A percentile compares a stretch with the other conserved stretches of the same genome.
phyloP scores from a whole-genome alignment of 176 grass and related monocot genomes.

The Calamus simplicifolius region DNA sequence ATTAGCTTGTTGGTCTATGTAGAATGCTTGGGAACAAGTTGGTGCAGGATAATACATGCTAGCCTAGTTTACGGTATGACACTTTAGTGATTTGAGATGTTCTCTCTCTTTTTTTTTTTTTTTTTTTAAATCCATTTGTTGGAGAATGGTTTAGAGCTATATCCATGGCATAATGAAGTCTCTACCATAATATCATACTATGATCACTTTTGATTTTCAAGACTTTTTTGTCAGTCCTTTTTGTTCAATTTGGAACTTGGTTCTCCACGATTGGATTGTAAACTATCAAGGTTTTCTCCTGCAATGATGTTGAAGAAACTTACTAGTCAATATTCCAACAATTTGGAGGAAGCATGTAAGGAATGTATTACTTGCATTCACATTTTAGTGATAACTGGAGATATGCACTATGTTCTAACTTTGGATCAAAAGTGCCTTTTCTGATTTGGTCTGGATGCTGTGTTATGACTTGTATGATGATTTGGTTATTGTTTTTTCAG shows the following conservation, averaged over 20 bases:
- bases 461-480: background rate
- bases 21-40: no score
- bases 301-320: conserved; percentile 27
- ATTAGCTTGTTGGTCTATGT: no score
- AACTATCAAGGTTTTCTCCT: conserved; percentile 20
- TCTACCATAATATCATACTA: no score
- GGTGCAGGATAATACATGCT: no score
- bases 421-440: background rate
- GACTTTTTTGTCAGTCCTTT: conserved; percentile 8
- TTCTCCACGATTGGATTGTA: conserved; percentile 24
- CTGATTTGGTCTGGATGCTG: background rate
- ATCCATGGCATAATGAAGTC: no score
- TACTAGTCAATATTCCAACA: conserved; percentile 22
- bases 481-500: conserved; percentile 22
- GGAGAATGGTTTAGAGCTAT: no score
- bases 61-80: no score
- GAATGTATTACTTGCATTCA: background rate
- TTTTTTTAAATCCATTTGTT: no score
- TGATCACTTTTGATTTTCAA: background rate
- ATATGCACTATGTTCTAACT: conserved; percentile 2
- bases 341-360: conserved; percentile 45
- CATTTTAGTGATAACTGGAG: background rate
- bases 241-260: conserved; percentile 15
- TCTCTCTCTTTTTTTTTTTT: no score
- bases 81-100: no score